Evolutionary conservation across 176 grass and related monocot species (phyloP).

Genomic region (Cenchrus purpureus): DNA sequence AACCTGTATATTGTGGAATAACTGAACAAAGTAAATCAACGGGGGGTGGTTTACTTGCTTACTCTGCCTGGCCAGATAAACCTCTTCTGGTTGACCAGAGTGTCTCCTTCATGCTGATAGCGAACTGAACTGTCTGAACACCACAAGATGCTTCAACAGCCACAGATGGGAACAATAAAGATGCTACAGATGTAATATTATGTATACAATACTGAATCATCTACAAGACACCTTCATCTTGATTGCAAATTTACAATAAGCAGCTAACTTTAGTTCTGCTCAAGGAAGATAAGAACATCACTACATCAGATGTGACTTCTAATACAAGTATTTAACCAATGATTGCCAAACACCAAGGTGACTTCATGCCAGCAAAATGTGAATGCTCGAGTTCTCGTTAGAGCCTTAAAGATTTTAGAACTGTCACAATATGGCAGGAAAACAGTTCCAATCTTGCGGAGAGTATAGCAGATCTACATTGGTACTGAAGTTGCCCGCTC

Average conservation of each 20-base stretch:
- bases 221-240: neutral
- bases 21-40: constrained; percentile 21
- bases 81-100: constrained; percentile 14
- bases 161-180: constrained; percentile 10
- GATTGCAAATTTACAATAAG: constrained; percentile 6
- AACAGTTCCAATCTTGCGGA: neutral
- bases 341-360: constrained; percentile 1
- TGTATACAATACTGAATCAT: neutral
- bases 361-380: neutral
- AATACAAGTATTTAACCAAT: neutral
- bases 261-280: neutral
- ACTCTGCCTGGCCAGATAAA: neutral
- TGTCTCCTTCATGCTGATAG: neutral
- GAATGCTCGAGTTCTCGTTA: neutral
- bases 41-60: constrained; percentile 33
- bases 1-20: constrained; percentile 28
- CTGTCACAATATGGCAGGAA: neutral
- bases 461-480: neutral
- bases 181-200: constrained; percentile 23
- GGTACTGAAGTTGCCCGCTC: neutral
- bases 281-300: neutral
- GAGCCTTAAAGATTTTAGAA: neutral
- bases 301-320: constrained; percentile 1
- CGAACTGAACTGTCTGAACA: constrained; percentile 27
- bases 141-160: constrained; percentile 36